phyloP scores from a whole-genome alignment of 805 yeast genomes.

The Candida glaebosa region DNA sequence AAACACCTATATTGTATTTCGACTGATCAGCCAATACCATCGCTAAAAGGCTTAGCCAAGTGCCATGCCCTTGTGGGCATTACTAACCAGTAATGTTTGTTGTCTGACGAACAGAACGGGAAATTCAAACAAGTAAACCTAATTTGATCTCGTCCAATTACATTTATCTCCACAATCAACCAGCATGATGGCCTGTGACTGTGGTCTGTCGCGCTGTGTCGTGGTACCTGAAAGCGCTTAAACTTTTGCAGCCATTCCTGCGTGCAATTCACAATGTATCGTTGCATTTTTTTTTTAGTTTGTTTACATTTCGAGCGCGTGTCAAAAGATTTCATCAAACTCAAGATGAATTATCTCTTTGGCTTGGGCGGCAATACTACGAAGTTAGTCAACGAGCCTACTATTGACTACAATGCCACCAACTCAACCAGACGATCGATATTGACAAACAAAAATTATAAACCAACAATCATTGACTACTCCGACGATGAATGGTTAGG shows the following conservation, averaged over 20 bases:
- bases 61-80: too few relatives aligned
- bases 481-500: conserved; percentile 12
- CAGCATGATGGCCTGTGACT: too few relatives aligned
- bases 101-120: too few relatives aligned
- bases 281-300: not conserved
- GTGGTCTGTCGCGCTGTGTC: too few relatives aligned
- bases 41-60: too few relatives aligned
- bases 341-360: conserved; percentile 8
- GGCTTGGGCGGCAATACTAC: conserved; percentile 10
- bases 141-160: too few relatives aligned
- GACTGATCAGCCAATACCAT: too few relatives aligned
- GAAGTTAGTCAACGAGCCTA: conserved; percentile 29
- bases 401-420: conserved; percentile 31
- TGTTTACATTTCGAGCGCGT: conserved; percentile 1
- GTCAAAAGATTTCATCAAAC: not conserved
- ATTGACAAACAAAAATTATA: not conserved
- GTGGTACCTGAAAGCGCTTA: too few relatives aligned
- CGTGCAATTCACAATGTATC: not conserved
- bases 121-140: too few relatives aligned
- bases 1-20: too few relatives aligned
- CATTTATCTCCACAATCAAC: too few relatives aligned
- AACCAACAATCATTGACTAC: conserved; percentile 7
- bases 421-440: conserved; percentile 6
- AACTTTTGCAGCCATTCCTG: not conserved
- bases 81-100: too few relatives aligned